Evolutionary conservation across 2,329 filamentous ascomycete species (phyloP), one percentile per base, ranked within the genome.

Genomic region (Zymoseptoria brevis): DNA sequence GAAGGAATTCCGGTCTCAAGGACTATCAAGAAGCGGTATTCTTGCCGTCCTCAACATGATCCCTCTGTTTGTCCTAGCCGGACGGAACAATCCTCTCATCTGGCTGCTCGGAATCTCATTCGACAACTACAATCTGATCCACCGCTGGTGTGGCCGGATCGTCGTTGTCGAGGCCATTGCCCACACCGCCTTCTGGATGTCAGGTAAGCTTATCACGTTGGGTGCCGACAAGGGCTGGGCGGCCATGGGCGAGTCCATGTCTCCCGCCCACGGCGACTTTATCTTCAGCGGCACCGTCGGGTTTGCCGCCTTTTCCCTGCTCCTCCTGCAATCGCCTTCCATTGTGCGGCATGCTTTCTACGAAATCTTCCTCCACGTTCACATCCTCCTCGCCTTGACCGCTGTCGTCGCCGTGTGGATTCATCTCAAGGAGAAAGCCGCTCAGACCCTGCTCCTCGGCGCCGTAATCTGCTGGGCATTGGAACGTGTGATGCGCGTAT

Each of bases 81-180:
- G 86, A 50, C 81, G 88, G 67, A 92, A 91, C 76, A 92, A 92
- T 75, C 87, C 87, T 21, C 78, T 93, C 64, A 90, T 92, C 70
- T 79, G 79, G 61, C 77, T 88, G 64, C 79, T 89, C 56, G 84
- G 85, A 62, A 85, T 92, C 64, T 89, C 87, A 3, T 93, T 91
- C 72, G 88, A 93, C 73, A 90, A 87, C 0, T 91, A 89, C 79
- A 93, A 92, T 76, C 75, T 93, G 62, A 79, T 92, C 59, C 88
- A 93, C 74, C 83, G 89, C 62, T 92, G 88, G 88, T 82, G 90
- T 63, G 88, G 88, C 66, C 84, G 88, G 48, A 89, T 91, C 60
- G 87, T 88, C 24, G 80, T 87, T 19, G 75, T 89, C 13, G 87
- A 93, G 72, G 80, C 85, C 8, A 66, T 91, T 49, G 77, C 81